These are phyloP conservation scores for Trichomonascaceae sp. DNA, from an alignment of 1,139 yeast species.

Conservation along the genomic window DNA sequence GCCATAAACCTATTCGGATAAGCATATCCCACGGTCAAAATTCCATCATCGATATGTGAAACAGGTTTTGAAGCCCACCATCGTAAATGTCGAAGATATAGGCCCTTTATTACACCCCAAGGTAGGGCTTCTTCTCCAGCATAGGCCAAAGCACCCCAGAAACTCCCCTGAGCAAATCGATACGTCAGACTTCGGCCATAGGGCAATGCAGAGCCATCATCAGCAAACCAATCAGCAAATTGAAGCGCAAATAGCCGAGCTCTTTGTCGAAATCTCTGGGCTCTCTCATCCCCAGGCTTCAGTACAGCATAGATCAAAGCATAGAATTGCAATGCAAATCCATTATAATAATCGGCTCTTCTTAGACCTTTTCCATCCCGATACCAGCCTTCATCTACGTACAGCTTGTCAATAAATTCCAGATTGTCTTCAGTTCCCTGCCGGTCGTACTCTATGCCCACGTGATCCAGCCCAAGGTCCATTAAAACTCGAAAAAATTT, in stretches of 20 bases:
- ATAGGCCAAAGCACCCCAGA: conserved; percentile 31
- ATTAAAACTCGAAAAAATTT: conserved; percentile 29
- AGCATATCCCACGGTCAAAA: conserved; percentile 28
- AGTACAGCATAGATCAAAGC: conserved; percentile 24
- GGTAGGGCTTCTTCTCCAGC: conserved; percentile 22
- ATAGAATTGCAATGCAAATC: conserved; percentile 32
- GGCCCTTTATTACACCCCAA: conserved; percentile 29
- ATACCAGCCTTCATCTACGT: conserved; percentile 32
- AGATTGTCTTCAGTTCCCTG: conserved; percentile 19
- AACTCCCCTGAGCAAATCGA: conserved; percentile 28
- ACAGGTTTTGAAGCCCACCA: conserved; percentile 33
- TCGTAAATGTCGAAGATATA: conserved; percentile 27
- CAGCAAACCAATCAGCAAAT: conserved; percentile 27
- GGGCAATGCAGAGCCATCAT: conserved; percentile 30
- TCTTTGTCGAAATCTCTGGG: conserved; percentile 20
- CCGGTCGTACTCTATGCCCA: conserved; percentile 23
- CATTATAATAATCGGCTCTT: conserved; percentile 30
- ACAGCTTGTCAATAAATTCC: conserved; percentile 24
- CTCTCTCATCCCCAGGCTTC: conserved; percentile 21
- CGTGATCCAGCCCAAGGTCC: conserved; percentile 25
- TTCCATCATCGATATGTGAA: conserved; percentile 23
- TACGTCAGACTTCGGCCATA: conserved; percentile 30
- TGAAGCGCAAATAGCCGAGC: conserved; percentile 24
- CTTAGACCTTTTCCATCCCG: conserved; percentile 27
- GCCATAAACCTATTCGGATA: conserved; percentile 30